A percentile compares a stretch with the other conserved stretches of the same genome.
These are phyloP conservation scores for Penicillium parvum DNA, from an alignment of 495 filamentous ascomycete genomes.

Conservation along the genomic window DNA sequence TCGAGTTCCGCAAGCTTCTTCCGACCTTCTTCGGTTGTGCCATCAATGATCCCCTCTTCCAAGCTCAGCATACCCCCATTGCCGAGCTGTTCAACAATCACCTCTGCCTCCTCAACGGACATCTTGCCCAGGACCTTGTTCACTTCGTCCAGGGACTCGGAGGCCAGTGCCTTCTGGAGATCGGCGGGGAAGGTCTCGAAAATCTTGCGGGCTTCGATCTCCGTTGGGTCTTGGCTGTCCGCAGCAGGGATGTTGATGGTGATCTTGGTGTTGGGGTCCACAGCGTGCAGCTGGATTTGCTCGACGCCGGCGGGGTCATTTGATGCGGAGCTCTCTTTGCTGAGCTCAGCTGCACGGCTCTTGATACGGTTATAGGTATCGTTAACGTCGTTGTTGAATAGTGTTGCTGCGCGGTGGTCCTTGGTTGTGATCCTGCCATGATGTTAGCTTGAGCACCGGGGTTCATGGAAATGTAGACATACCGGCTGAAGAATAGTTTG, in stretches of 20 bases:
- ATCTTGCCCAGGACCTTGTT: constrained; percentile 94
- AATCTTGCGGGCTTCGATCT: constrained; percentile 62
- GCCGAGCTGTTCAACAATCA: constrained; percentile 76
- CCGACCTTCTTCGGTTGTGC: constrained; percentile 87
- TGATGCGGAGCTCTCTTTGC: constrained; percentile 58
- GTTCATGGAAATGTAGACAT: constrained; percentile 10
- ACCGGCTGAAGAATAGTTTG: constrained; percentile 87
- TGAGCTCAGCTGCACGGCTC: constrained; percentile 71
- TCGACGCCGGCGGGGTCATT: constrained; percentile 73
- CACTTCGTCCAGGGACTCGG: constrained; percentile 83
- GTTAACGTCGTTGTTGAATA: constrained; percentile 91
- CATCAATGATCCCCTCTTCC: constrained; percentile 90
- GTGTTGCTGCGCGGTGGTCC: constrained; percentile 83
- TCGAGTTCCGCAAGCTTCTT: constrained; percentile 75
- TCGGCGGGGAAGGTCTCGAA: constrained; percentile 82
- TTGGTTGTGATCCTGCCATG: constrained; percentile 71
- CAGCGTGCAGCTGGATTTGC: constrained; percentile 95
- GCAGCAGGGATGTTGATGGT: constrained; percentile 71
- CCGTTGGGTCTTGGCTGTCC: constrained; percentile 60
- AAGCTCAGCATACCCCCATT: constrained; percentile 89
- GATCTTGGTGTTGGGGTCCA: constrained; percentile 89
- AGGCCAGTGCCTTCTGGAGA: constrained; percentile 74
- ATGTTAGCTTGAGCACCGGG: constrained; percentile 12
- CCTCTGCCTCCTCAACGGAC: constrained; percentile 89
- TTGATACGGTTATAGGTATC: constrained; percentile 80